Base-by-base conservation (phyloP, 2,329 filamentous ascomycete species). In the Dothideomycetes sp. region DNA sequence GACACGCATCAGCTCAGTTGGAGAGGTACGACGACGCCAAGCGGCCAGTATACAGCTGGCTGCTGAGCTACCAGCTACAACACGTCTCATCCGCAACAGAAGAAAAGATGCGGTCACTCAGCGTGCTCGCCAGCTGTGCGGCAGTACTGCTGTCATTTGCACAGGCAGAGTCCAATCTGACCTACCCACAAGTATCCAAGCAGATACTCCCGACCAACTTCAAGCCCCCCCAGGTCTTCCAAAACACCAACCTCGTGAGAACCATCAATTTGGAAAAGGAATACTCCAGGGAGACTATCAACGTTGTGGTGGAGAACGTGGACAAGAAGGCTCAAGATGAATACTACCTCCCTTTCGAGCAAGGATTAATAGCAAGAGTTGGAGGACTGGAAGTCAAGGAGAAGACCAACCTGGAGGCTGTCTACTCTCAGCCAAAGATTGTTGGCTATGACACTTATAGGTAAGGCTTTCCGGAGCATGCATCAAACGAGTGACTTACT, bases 221-320 rank as follows among this genome's bases (percentile, higher is more conserved):
- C 69, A 81, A 76, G 62, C 87, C 89, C 39, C 82, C 88, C 11
- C 84, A 86, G 59, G 84, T 88, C 50, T 98, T 94, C 69, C 86
- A 88, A 67, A 95, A 98, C 64, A 74, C 73, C 62, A 96, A 98
- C 60, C 65, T 96, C 19, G 82, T 96, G 37, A 84, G 91, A 54
- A 80, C 83, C 48, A 81, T 93, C 56, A 94, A 94, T 50, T 65
- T 95, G 43, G 89, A 96, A 64, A 96, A 95, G 71, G 84, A 79
- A 50, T 96, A 91, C 55, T 79, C 80, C 40, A 81, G 87, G 57
- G 89, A 96, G 64, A 82, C 80, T 11, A 77, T 95, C 70, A 95
- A 96, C 64, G 81, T 94, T n/a, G 72, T 94, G 37, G 77, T 98
- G 47, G 83, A 95, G 68, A 98, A 98, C 61, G 70, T 84, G 49